A percentile compares a stretch with the other conserved stretches of the same genome.
These are phyloP conservation scores for Huntiella bhutanensis DNA, from an alignment of 2,329 filamentous ascomycete genomes.

Conservation along the genomic window DNA sequence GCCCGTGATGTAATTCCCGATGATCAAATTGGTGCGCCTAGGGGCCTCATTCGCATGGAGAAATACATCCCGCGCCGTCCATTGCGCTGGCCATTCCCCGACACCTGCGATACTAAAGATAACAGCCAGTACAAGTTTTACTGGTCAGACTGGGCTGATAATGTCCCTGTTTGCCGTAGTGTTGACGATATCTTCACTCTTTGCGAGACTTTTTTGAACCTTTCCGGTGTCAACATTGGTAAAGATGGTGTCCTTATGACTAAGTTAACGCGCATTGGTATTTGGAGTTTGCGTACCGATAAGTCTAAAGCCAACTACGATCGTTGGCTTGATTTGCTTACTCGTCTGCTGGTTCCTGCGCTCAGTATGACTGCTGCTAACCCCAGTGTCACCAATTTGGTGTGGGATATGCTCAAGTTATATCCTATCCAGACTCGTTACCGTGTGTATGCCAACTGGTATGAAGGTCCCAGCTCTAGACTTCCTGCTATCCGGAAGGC, in stretches of 20 bases:
- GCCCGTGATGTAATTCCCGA: constrained; percentile 20
- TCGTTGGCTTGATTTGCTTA: constrained; percentile 72
- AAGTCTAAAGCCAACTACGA: constrained; percentile 47
- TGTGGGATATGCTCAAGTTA: constrained; percentile 64
- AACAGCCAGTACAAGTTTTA: constrained; percentile 79
- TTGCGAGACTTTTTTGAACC: constrained; percentile 65
- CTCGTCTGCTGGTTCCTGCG: constrained; percentile 68
- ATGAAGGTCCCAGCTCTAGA: constrained; percentile 57
- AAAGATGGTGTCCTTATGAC: constrained; percentile 59
- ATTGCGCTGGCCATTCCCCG: constrained; percentile 68
- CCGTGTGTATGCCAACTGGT: constrained; percentile 87
- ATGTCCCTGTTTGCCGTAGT: constrained; percentile 74
- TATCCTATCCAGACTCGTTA: constrained; percentile 65
- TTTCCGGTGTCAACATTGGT: constrained; percentile 78
- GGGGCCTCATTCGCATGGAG: constrained; percentile 46
- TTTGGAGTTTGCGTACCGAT: constrained; percentile 53
- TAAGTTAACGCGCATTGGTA: constrained; percentile 73
- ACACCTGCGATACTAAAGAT: constrained; percentile 56
- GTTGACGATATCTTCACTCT: constrained; percentile 82
- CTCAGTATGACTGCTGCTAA: constrained; percentile 76
- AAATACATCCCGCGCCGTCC: constrained; percentile 44
- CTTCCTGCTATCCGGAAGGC: constrained; percentile 59
- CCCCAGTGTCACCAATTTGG: constrained; percentile 63
- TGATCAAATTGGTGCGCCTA: constrained; percentile 49
- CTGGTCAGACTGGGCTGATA: constrained; percentile 94